Evolutionary conservation across 352 stramenopile genomes (phyloP).

Genomic region (Pythium sp.): DNA sequence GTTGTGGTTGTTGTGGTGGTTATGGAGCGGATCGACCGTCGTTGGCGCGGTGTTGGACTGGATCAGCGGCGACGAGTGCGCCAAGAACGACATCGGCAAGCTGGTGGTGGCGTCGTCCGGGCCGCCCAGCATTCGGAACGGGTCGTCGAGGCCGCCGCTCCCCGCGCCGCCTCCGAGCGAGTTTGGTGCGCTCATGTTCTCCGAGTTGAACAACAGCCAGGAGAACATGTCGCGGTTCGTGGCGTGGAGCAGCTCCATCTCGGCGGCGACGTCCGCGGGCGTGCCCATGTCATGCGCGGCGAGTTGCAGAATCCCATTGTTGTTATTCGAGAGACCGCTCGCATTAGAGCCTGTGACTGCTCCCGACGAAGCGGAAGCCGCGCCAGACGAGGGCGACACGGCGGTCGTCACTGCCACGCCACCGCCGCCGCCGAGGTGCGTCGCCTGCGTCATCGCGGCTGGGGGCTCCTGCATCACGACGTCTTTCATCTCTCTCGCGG

Average conservation of each 20-base stretch:
- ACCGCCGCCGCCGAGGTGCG: slow-evolving; percentile 12
- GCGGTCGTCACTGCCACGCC: slow-evolving; percentile 3
- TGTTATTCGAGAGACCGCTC: not conserved
- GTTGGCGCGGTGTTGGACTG: slow-evolving; percentile 20
- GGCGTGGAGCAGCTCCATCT: slow-evolving; percentile 66
- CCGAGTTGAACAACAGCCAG: slow-evolving; percentile 84
- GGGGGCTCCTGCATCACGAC: slow-evolving; percentile 14
- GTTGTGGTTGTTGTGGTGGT: slow-evolving; percentile 7
- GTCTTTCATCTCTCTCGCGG: slow-evolving; percentile 17
- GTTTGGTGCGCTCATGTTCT: slow-evolving; percentile 64
- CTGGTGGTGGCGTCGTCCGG: slow-evolving; percentile 25
- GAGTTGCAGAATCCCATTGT: slow-evolving; percentile 16
- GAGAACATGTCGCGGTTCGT: slow-evolving; percentile 85
- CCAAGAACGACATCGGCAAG: slow-evolving; percentile 35
- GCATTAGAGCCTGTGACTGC: not conserved
- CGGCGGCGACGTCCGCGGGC: slow-evolving; percentile 32
- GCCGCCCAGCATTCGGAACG: slow-evolving; percentile 57
- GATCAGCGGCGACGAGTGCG: slow-evolving; percentile 23
- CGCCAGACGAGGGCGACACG: slow-evolving; percentile 5
- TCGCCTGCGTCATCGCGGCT: slow-evolving; percentile 11
- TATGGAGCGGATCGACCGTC: slow-evolving; percentile 10
- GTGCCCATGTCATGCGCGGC: slow-evolving; percentile 19
- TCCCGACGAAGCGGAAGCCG: not conserved
- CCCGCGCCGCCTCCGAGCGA: slow-evolving; percentile 13
- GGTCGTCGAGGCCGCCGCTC: slow-evolving; percentile 39